These are phyloP conservation scores for Trypanosoma cruzi DNA, from an alignment of 208 protist genomes.

Conservation along the genomic window DNA sequence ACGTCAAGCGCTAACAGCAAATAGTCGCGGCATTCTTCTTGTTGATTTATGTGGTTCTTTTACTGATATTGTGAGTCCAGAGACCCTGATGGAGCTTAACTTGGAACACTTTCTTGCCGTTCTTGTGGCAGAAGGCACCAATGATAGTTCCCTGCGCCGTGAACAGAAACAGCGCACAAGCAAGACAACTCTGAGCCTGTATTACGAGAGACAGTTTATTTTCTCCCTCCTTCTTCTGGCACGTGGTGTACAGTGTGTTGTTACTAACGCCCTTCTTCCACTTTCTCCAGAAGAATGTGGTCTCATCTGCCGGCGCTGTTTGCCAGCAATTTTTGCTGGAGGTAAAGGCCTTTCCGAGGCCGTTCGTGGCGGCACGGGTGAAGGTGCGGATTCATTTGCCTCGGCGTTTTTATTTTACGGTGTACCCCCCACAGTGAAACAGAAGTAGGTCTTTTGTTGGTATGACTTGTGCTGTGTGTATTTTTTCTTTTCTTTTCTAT, in stretches of 20 bases:
- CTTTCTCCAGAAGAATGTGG: slow-evolving; percentile 40
- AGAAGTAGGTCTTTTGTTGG: slow-evolving; percentile 6
- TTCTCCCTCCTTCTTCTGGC: slow-evolving; percentile 60
- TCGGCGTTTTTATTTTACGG: slow-evolving; percentile 29
- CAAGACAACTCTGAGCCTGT: slow-evolving; percentile 10
- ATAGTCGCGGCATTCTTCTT: slow-evolving; percentile 22
- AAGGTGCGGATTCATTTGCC: not conserved
- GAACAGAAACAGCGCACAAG: slow-evolving; percentile 50
- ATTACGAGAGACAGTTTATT: slow-evolving; percentile 39
- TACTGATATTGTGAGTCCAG: slow-evolving; percentile 33
- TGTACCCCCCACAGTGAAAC: slow-evolving; percentile 14
- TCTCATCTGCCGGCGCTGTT: slow-evolving; percentile 39
- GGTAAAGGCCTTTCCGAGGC: slow-evolving; percentile 33
- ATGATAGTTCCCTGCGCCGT: slow-evolving; percentile 47
- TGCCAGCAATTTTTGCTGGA: slow-evolving; percentile 37
- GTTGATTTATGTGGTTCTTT: slow-evolving; percentile 54
- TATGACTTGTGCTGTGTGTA: not conserved
- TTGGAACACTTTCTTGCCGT: slow-evolving; percentile 57
- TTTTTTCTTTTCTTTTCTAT: slow-evolving; percentile 21
- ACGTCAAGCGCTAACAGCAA: slow-evolving; percentile 33
- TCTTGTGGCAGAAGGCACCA: slow-evolving; percentile 47
- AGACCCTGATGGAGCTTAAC: slow-evolving; percentile 35
- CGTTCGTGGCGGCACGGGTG: slow-evolving; percentile 1
- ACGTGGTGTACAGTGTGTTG: slow-evolving; percentile 66
- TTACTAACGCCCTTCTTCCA: slow-evolving; percentile 45